Evolutionary conservation across 1,284 basidiomycete species (phyloP).

Genomic region (Leccinum pachyderme): DNA sequence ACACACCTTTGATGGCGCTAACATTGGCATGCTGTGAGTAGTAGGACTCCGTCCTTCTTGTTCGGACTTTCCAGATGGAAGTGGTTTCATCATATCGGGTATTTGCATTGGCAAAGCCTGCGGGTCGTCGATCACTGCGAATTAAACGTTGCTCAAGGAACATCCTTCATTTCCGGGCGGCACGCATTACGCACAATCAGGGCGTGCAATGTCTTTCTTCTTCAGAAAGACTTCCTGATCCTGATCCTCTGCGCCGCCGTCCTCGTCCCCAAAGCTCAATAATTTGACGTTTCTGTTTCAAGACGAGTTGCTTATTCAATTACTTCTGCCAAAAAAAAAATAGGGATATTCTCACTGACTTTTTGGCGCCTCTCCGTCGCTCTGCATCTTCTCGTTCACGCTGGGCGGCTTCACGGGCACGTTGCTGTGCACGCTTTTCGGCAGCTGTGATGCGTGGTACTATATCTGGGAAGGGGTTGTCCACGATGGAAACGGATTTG

Average conservation of each 20-base stretch:
- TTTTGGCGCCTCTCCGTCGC: conserved; percentile 76
- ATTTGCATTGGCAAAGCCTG: conserved; percentile 24
- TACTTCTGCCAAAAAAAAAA: background rate
- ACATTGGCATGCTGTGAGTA: background rate
- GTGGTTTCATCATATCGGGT: conserved; percentile 19
- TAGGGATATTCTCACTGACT: conserved; percentile 47
- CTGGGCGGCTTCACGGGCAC: conserved; percentile 73
- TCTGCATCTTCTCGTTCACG: conserved; percentile 75
- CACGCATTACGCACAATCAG: conserved; percentile 62
- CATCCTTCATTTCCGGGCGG: background rate
- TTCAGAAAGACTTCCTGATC: conserved; percentile 53
- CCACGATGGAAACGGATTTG: conserved; percentile 76
- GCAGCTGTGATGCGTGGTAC: conserved; percentile 94
- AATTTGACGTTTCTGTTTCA: conserved; percentile 76
- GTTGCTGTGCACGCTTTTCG: conserved; percentile 80
- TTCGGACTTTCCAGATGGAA: conserved; percentile 17
- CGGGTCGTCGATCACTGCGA: conserved; percentile 53
- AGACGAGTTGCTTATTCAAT: background rate
- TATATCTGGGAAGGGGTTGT: conserved; percentile 95
- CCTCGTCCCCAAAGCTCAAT: conserved; percentile 84
- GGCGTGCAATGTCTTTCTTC: conserved; percentile 79
- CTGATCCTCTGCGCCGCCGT: conserved; percentile 41
- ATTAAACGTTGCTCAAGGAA: conserved; percentile 1
- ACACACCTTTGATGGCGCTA: conserved; percentile 19
- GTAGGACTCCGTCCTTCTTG: background rate